Evolutionary conservation across 2,329 filamentous ascomycete species (phyloP).

Genomic region (Didymella pomorum): DNA sequence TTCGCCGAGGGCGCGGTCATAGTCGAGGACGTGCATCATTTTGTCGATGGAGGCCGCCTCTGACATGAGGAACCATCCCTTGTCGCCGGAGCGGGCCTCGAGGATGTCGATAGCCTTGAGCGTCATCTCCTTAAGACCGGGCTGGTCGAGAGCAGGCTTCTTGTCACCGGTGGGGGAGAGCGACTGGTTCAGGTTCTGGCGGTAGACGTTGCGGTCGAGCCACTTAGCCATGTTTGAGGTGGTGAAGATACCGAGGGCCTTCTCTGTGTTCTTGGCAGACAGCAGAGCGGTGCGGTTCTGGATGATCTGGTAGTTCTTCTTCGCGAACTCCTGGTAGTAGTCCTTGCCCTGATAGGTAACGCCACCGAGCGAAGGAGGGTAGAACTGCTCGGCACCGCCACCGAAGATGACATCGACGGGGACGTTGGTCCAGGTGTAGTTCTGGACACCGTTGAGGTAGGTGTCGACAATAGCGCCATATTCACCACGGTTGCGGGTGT

Average conservation of each 20-base stretch:
- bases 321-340: slow-evolving; percentile 74
- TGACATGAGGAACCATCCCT: slow-evolving; percentile 88
- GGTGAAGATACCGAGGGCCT: slow-evolving; percentile 80
- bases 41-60: slow-evolving; percentile 64
- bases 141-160: slow-evolving; percentile 73
- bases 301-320: slow-evolving; percentile 75
- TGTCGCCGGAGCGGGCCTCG: slow-evolving; percentile 67
- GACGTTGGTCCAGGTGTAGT: slow-evolving; percentile 82
- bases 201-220: slow-evolving; percentile 85
- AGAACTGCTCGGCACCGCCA: slow-evolving; percentile 83
- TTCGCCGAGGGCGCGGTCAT: slow-evolving; percentile 84
- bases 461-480: slow-evolving; percentile 79
- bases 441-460: slow-evolving; percentile 76
- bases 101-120: slow-evolving; percentile 85
- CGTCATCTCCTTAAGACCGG: slow-evolving; percentile 88
- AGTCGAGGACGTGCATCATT: slow-evolving; percentile 86
- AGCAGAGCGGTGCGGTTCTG: slow-evolving; percentile 77
- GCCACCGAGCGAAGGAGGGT: slow-evolving; percentile 61
- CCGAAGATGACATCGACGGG: slow-evolving; percentile 81
- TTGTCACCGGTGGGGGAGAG: slow-evolving; percentile 74
- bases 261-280: slow-evolving; percentile 64
- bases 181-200: slow-evolving; percentile 70
- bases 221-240: slow-evolving; percentile 79
- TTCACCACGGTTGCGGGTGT: slow-evolving; percentile 73
- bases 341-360: slow-evolving; percentile 74